phyloP scores from a whole-genome alignment of 1,139 yeast species.

The Protomyces arabidopsidicola region DNA sequence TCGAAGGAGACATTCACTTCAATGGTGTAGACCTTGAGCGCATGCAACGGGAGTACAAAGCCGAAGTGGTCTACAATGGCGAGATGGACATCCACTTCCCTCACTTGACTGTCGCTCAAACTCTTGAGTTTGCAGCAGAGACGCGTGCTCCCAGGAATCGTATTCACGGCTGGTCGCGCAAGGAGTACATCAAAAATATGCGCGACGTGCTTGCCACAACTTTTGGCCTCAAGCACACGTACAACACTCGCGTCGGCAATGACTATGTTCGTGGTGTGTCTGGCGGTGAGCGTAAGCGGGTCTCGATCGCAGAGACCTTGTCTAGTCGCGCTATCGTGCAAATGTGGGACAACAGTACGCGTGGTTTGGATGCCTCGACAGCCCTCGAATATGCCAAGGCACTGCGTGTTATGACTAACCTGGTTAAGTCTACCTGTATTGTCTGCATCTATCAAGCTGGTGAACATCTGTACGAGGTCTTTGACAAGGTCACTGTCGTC shows the following conservation, averaged over 20 bases:
- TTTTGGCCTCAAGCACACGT: constrained; percentile 63
- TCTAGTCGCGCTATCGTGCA: constrained; percentile 56
- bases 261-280: constrained; percentile 73
- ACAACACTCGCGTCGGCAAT: constrained; percentile 64
- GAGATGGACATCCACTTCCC: constrained; percentile 56
- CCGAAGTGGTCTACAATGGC: constrained; percentile 69
- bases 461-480: constrained; percentile 57
- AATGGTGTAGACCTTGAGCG: constrained; percentile 50
- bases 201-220: constrained; percentile 67
- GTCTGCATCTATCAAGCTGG: constrained; percentile 63
- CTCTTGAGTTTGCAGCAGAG: constrained; percentile 60
- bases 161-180: constrained; percentile 54
- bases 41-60: constrained; percentile 52
- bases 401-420: constrained; percentile 55
- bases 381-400: constrained; percentile 66
- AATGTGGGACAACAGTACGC: constrained; percentile 76
- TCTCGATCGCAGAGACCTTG: constrained; percentile 67
- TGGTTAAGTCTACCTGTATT: constrained; percentile 54
- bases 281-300: constrained; percentile 82
- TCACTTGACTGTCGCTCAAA: constrained; percentile 65
- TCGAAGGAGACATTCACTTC: constrained; percentile 49
- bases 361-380: constrained; percentile 70
- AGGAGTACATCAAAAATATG: constrained; percentile 56
- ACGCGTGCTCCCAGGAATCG: constrained; percentile 64
- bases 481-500: constrained; percentile 60